Evolutionary conservation across 2,329 filamentous ascomycete species (phyloP).

Genomic region (Coniochaeta sp.): DNA sequence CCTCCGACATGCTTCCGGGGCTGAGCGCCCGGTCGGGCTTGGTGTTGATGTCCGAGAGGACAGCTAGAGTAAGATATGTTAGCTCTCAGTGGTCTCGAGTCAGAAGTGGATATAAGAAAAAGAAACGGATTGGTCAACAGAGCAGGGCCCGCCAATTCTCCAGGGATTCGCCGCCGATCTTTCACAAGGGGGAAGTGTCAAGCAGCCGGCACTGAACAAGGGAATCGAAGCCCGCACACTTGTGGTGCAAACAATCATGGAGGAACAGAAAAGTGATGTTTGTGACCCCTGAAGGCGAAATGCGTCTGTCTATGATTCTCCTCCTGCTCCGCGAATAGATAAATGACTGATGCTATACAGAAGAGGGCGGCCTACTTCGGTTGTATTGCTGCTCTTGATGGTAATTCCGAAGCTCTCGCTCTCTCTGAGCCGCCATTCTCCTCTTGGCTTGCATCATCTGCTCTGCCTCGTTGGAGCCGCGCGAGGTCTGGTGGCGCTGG

Average conservation of each 20-base stretch:
- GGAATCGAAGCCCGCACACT: constrained; percentile 22
- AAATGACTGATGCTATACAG: constrained; percentile 57
- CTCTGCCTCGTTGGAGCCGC: constrained; percentile 84
- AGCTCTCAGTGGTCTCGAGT: constrained; percentile 15
- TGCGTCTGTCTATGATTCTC: constrained; percentile 24
- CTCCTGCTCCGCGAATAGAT: constrained; percentile 20
- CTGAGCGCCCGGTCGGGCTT: constrained; percentile 85
- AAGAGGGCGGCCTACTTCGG: constrained; percentile 87
- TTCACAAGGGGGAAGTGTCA: constrained; percentile 14
- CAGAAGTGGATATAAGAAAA: background rate
- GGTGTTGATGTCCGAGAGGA: constrained; percentile 31
- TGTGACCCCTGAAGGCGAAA: constrained; percentile 19
- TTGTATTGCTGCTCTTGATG: constrained; percentile 99
- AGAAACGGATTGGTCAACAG: background rate
- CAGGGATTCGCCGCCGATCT: constrained; percentile 2
- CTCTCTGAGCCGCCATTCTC: constrained; percentile 97
- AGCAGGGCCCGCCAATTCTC: background rate
- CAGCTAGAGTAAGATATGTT: constrained; percentile 35
- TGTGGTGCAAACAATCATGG: constrained; percentile 20
- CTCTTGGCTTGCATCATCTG: constrained; percentile 99
- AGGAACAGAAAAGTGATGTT: constrained; percentile 19
- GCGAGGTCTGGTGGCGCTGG: constrained; percentile 82
- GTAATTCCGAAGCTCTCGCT: constrained; percentile 98
- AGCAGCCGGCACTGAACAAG: constrained; percentile 5
- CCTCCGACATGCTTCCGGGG: constrained; percentile 81